Percentiles rank a stretch among this genome's conserved stretches.
Evolutionary conservation across 208 protist species (phyloP).

Genomic region (Leishmania aethiopica): DNA sequence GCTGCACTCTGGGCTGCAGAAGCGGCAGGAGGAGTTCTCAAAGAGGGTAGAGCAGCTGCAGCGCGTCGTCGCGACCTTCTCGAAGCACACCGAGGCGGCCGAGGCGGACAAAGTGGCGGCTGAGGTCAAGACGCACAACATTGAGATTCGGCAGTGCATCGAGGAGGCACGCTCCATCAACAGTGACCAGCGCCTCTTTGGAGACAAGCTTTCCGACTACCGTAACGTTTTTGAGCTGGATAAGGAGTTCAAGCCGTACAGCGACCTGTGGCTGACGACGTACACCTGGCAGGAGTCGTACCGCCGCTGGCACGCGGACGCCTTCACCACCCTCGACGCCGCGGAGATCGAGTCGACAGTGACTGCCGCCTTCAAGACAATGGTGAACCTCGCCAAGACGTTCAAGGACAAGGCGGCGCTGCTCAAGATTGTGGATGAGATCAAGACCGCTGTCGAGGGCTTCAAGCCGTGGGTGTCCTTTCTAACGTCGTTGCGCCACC

Average conservation of each 20-base stretch:
- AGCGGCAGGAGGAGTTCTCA: constrained; percentile 94
- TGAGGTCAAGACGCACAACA: constrained; percentile 94
- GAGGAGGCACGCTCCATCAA: constrained; percentile 94
- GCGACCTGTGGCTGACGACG: constrained; percentile 95
- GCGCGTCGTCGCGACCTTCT: constrained; percentile 93
- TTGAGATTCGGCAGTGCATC: constrained; percentile 93
- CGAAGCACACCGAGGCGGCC: constrained; percentile 90
- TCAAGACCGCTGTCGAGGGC: constrained; percentile 87
- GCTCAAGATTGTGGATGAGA: constrained; percentile 90
- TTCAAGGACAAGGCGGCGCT: constrained; percentile 94
- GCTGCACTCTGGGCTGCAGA: constrained; percentile 89
- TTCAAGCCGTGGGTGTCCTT: constrained; percentile 97
- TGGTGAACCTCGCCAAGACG: constrained; percentile 88
- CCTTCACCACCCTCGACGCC: constrained; percentile 93
- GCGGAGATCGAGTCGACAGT: constrained; percentile 94
- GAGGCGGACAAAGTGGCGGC: constrained; percentile 93
- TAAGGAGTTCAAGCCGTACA: constrained; percentile 97
- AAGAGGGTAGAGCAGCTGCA: constrained; percentile 94
- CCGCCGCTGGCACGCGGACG: constrained; percentile 93
- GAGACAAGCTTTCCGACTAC: constrained; percentile 95
- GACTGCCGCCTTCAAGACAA: constrained; percentile 82
- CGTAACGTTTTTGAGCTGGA: constrained; percentile 92
- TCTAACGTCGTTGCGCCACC: constrained; percentile 94
- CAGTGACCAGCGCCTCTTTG: constrained; percentile 95
- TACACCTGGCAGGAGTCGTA: constrained; percentile 95